These are phyloP conservation scores for Kwoniella shandongensis DNA, from an alignment of 768 basidiomycete species.

Conservation along the genomic window DNA sequence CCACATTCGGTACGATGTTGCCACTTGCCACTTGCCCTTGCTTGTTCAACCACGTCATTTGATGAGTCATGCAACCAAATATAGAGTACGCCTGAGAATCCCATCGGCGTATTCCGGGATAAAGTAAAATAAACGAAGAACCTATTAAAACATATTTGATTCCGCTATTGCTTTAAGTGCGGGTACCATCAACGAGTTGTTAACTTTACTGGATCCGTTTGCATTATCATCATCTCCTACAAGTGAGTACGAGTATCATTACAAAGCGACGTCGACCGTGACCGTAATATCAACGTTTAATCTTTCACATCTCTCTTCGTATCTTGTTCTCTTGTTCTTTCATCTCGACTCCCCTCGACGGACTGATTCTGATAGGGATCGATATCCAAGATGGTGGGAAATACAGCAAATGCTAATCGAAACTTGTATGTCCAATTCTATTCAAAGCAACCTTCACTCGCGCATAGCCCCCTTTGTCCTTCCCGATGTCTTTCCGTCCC, in stretches of 20 bases:
- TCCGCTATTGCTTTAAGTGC: no score
- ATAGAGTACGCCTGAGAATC: no score
- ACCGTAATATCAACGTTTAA: no score
- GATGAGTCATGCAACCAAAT: no score
- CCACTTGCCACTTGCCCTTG: no score
- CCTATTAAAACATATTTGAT: not conserved
- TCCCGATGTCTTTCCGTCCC: not conserved
- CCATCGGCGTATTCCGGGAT: no score
- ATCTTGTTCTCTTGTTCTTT: not conserved
- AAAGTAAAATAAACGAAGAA: no score
- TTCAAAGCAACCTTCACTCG: not conserved
- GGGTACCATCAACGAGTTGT: no score
- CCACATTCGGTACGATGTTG: no score
- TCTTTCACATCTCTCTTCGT: conserved; percentile 1
- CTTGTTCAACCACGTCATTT: no score
- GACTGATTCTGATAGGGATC: not conserved
- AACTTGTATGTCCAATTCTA: conserved; percentile 12
- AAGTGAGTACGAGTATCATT: not conserved
- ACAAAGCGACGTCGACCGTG: not conserved
- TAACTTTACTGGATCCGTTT: no score
- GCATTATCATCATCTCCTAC: no score
- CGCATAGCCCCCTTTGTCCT: conserved; percentile 11
- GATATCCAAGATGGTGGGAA: conserved; percentile 20
- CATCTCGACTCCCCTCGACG: not conserved
- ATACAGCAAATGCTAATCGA: conserved; percentile 19